Evolutionary conservation across 2,329 filamentous ascomycete genomes (phyloP).

Genomic region (Pyricularia pennisetigena): DNA sequence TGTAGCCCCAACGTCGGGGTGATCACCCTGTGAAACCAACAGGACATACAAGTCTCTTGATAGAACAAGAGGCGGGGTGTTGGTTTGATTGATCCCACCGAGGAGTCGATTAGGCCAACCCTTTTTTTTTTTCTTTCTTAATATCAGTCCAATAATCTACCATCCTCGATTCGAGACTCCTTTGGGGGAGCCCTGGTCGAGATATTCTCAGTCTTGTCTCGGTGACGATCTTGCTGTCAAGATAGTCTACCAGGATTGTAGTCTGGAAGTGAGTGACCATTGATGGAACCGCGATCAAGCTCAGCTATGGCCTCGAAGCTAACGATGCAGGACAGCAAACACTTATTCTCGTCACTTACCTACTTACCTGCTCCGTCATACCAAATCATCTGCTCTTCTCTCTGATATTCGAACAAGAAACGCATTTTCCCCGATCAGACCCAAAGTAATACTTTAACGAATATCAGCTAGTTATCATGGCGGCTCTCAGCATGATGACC

Average conservation of each 20-base stretch:
- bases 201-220: not conserved
- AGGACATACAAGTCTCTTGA: slow-evolving; percentile 14
- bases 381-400: not conserved
- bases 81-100: not conserved
- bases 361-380: not conserved
- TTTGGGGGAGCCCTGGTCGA: not conserved
- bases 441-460: not conserved
- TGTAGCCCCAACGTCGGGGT: slow-evolving; percentile 46
- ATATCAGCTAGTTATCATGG: not conserved
- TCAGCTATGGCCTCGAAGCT: not conserved
- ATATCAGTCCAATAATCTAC: not conserved
- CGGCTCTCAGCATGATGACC: not conserved
- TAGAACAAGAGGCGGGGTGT: not conserved
- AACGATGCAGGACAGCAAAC: not conserved
- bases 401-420: not conserved
- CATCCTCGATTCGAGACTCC: not conserved
- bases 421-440: not conserved
- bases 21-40: slow-evolving; percentile 10
- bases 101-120: not conserved
- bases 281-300: not conserved
- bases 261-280: not conserved
- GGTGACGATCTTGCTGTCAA: not conserved
- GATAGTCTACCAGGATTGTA: not conserved
- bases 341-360: not conserved
- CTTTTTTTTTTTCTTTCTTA: not conserved